phyloP scores from a whole-genome alignment of 306 rosid genomes.

The Corylus americana region DNA sequence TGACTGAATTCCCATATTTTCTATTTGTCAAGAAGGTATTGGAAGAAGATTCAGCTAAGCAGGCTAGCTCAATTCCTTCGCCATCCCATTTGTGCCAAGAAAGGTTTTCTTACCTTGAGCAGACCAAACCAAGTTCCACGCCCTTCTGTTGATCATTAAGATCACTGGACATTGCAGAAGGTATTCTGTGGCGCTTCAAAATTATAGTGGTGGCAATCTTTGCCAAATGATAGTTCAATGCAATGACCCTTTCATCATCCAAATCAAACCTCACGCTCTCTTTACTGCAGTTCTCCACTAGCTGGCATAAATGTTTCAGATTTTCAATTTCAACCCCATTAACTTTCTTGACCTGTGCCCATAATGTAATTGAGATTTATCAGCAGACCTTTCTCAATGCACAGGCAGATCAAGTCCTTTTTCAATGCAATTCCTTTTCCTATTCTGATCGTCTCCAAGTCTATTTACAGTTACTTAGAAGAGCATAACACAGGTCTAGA shows the following conservation, averaged over 20 bases:
- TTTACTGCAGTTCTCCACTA: conserved; percentile 58
- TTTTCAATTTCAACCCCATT: conserved; percentile 73
- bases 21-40: background rate
- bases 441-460: background rate
- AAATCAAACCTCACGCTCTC: conserved; percentile 75
- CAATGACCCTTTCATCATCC: conserved; percentile 85
- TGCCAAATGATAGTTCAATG: conserved; percentile 57
- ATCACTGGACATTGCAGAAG: conserved; percentile 68
- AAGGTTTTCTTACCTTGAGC: conserved; percentile 22
- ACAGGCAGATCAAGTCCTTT: background rate
- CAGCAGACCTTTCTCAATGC: background rate
- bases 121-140: conserved; percentile 14
- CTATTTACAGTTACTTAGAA: background rate
- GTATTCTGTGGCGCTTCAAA: conserved; percentile 80
- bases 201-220: conserved; percentile 68
- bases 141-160: conserved; percentile 38
- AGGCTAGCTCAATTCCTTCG: background rate
- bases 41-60: background rate
- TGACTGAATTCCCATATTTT: background rate
- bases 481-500: background rate
- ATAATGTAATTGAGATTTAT: conserved; percentile 15
- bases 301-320: conserved; percentile 68
- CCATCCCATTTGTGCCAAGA: background rate
- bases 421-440: background rate
- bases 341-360: conserved; percentile 71